phyloP scores from a whole-genome alignment of 345 rosid species.

The Tarenaya hassleriana region DNA sequence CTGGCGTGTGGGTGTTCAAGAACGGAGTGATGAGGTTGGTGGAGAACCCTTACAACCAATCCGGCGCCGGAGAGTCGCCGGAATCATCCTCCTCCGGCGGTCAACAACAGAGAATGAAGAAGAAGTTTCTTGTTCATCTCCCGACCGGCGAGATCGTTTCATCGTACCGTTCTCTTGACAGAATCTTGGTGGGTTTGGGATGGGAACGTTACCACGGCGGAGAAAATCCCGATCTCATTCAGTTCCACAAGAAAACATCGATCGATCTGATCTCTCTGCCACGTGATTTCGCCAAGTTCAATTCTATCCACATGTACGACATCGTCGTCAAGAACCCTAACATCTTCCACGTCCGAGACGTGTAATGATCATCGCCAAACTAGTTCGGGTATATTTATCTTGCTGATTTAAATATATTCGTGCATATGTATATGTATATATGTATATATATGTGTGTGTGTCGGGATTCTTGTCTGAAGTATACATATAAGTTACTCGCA shows the following conservation, averaged over 20 bases:
- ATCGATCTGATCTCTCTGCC: slow-evolving; percentile 93
- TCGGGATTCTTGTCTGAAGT: too few relatives aligned
- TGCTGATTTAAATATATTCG: too few relatives aligned
- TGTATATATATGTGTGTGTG: too few relatives aligned
- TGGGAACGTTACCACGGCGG: slow-evolving; percentile 89
- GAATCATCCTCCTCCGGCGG: slow-evolving; percentile 29
- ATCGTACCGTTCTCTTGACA: slow-evolving; percentile 61
- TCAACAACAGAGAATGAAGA: slow-evolving; percentile 31
- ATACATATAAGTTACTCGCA: too few relatives aligned
- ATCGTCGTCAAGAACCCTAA: slow-evolving; percentile 32
- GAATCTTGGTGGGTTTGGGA: slow-evolving; percentile 58
- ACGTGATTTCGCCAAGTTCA: slow-evolving; percentile 70
- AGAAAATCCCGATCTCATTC: slow-evolving; percentile 49
- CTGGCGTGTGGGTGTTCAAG: slow-evolving; percentile 77
- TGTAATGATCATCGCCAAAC: too few relatives aligned
- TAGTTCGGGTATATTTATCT: too few relatives aligned
- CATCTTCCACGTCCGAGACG: too few relatives aligned
- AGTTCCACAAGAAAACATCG: slow-evolving; percentile 75
- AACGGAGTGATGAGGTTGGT: slow-evolving; percentile 63
- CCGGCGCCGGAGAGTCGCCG: slow-evolving; percentile 27
- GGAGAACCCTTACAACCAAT: slow-evolving; percentile 45
- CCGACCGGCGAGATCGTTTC: slow-evolving; percentile 54
- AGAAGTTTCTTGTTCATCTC: slow-evolving; percentile 62
- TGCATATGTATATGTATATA: too few relatives aligned
- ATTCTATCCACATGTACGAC: slow-evolving; percentile 79